Conservation (phyloP, 2,329 filamentous ascomycete species). For the Neonectria faginata region DNA sequence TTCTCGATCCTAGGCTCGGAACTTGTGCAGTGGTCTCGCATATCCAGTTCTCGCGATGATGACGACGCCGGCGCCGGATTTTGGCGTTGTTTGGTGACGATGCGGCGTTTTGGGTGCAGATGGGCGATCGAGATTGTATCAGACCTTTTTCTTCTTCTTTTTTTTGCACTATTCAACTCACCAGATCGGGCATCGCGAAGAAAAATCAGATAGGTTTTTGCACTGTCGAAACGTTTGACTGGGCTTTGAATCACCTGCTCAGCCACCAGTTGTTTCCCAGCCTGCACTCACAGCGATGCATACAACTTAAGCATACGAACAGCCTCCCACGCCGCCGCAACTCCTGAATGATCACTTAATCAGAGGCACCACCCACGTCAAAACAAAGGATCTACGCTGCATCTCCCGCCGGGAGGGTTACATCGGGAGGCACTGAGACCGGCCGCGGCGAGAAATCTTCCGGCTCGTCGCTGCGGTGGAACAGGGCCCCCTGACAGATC, state of each 20-base stretch:
- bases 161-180: too few species aligned
- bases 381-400: background rate
- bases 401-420: slow-evolving; percentile 9
- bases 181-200: background rate
- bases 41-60: background rate
- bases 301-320: background rate
- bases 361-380: background rate
- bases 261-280: background rate
- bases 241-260: background rate
- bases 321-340: background rate
- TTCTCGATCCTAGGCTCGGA: background rate
- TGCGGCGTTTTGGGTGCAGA: too few species aligned
- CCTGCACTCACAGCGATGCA: background rate
- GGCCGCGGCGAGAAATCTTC: slow-evolving; percentile 15
- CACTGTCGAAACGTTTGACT: background rate
- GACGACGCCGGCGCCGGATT: background rate
- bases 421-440: slow-evolving; percentile 11
- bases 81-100: background rate
- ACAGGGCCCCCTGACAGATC: slow-evolving; percentile 21
- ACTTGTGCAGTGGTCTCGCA: background rate
- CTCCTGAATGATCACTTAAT: background rate
- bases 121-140: too few species aligned
- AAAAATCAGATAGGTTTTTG: background rate
- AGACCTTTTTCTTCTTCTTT: too few species aligned
- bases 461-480: slow-evolving; percentile 7